Evolutionary conservation across 441 rosid species (phyloP), one percentile per base, ranked within the genome.

Genomic region (Flueggea neowawraea): DNA sequence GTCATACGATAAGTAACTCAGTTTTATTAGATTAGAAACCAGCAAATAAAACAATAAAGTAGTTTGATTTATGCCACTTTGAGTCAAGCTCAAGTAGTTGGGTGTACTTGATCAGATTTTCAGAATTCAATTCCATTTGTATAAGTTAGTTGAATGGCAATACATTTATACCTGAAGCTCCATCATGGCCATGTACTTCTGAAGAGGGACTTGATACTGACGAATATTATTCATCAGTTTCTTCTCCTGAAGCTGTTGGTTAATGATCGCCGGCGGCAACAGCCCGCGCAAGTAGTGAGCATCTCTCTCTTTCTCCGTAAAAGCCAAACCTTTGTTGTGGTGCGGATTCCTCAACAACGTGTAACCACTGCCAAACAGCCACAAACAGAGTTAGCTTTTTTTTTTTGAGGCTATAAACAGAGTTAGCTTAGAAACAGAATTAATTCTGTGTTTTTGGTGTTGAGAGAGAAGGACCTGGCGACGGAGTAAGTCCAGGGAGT

Each of bases 261-360:
- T 73, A 5, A 84, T n/a, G 52, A 84, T 47, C 8, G 79, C 84
- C 8, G 99, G 98, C 3, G 99, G 99, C 64, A 95, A 80, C 83
- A 95, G 97, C 70, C 97, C 96, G 12, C 89, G 85, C 78, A 95
- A 73, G 80, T 86, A 91, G 71, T 91, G 97, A 7, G 92, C 94
- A 75, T 95, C 96, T 79, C 97, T 87, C 75, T 95, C 96, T 70
- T 80, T 81, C 68, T 83, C 88, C 57, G 75, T 66, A 73, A 95
- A 91, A 41, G 96, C 96, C 63, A 89, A 88, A 65, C 99, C 97
- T 66, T 95, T 95, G 82, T 95, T 91, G 82, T 89, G 89, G 65
- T 67, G 82, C 1, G 99, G 97, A 52, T 95, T 93, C 48, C 99
- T 79, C 91, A 95, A 71, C 95, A 91, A 81, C 43, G 86, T 67